A percentile compares a stretch with the other conserved stretches of the same genome.
These are phyloP conservation scores for Pyrenophora graminea DNA, from an alignment of 2,329 filamentous ascomycete genomes.

Conservation along the genomic window DNA sequence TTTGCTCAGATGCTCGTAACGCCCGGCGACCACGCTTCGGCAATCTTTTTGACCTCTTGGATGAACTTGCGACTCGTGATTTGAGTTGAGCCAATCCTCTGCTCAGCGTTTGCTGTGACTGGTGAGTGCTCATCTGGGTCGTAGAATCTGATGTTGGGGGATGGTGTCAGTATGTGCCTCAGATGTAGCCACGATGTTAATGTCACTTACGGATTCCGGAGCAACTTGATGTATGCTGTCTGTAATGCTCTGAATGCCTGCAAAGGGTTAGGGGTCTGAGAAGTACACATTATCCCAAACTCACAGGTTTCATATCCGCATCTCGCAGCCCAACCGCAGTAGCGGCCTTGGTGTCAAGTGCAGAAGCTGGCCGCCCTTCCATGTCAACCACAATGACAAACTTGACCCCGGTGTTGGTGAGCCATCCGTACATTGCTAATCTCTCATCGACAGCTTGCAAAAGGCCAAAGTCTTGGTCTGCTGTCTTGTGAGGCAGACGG, in stretches of 20 bases:
- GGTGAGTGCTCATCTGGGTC: constrained; percentile 82
- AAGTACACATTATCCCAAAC: constrained; percentile 30
- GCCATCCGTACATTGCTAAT: constrained; percentile 90
- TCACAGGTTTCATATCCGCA: constrained; percentile 81
- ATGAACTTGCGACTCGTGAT: constrained; percentile 83
- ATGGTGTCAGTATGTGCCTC: constrained; percentile 59
- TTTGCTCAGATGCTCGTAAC: constrained; percentile 60
- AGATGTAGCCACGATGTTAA: no score
- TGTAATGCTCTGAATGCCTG: constrained; percentile 89
- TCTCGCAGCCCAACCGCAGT: constrained; percentile 73
- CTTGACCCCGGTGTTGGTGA: constrained; percentile 93
- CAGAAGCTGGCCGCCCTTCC: constrained; percentile 65
- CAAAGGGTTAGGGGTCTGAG: constrained; percentile 7
- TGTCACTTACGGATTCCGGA: constrained; percentile 70
- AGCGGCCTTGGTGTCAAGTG: constrained; percentile 38
- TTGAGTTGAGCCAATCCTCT: constrained; percentile 58
- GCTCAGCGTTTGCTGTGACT: constrained; percentile 52
- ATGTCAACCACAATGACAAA: constrained; percentile 91
- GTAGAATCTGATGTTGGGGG: constrained; percentile 64
- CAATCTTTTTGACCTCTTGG: constrained; percentile 82
- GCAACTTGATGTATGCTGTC: constrained; percentile 82
- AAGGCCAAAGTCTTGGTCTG: constrained; percentile 85
- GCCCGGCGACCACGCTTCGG: constrained; percentile 80
- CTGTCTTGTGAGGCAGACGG: constrained; percentile 71
- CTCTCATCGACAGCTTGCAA: constrained; percentile 93